Conservation (phyloP, 1,139 yeast species). For the Diutina ranongensis region DNA sequence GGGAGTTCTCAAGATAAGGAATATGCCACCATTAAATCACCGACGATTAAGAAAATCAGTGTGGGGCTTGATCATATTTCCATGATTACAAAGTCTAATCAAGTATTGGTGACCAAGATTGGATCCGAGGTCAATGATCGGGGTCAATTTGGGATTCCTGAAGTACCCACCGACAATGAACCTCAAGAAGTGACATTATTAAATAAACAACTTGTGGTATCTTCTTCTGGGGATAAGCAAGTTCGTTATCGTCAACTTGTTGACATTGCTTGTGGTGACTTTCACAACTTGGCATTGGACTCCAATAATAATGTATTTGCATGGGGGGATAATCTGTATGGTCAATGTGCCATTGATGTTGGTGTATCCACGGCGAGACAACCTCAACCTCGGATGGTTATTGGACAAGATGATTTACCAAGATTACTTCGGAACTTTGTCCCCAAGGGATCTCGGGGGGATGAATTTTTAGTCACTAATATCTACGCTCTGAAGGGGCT, state of each 20-base stretch:
- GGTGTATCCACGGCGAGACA: slow-evolving; percentile 52
- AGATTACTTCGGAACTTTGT: slow-evolving; percentile 14
- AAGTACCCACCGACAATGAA: slow-evolving; percentile 48
- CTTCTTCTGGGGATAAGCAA: slow-evolving; percentile 15
- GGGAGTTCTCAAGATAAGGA: background rate
- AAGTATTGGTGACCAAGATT: slow-evolving; percentile 53
- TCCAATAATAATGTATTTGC: slow-evolving; percentile 55
- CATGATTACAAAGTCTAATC: slow-evolving; percentile 48
- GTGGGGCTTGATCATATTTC: slow-evolving; percentile 63
- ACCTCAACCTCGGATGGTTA: slow-evolving; percentile 55
- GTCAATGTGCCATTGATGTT: slow-evolving; percentile 73
- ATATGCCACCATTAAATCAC: background rate
- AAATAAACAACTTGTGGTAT: slow-evolving; percentile 21
- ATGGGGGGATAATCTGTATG: slow-evolving; percentile 76
- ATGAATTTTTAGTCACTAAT: slow-evolving; percentile 21
- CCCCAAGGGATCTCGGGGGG: slow-evolving; percentile 21
- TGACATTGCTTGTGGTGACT: slow-evolving; percentile 61
- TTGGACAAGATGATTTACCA: slow-evolving; percentile 15
- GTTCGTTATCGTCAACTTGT: slow-evolving; percentile 34
- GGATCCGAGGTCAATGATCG: slow-evolving; percentile 28
- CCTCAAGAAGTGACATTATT: slow-evolving; percentile 25
- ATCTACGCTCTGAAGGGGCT: slow-evolving; percentile 63
- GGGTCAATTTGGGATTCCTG: slow-evolving; percentile 82
- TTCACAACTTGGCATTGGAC: slow-evolving; percentile 63
- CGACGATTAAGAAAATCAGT: slow-evolving; percentile 32